phyloP scores from a whole-genome alignment of 2,329 filamentous ascomycete genomes.

The Trichoderma sp. region DNA sequence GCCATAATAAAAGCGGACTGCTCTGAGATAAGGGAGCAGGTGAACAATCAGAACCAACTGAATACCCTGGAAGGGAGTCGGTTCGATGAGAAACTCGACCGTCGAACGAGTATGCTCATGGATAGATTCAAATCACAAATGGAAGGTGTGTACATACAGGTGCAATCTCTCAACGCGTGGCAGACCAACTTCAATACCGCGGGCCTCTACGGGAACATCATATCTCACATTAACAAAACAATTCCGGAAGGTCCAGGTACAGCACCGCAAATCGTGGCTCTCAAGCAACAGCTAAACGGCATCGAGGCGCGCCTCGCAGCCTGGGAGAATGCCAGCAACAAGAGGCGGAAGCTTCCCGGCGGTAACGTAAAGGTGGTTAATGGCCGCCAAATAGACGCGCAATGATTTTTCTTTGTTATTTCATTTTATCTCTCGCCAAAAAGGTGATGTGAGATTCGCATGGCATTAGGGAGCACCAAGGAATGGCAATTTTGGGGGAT shows the following conservation, averaged over 20 bases:
- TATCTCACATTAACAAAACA: conserved; percentile 35
- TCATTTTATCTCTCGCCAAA: not conserved
- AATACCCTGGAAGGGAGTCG: conserved; percentile 33
- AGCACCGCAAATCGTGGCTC: conserved; percentile 22
- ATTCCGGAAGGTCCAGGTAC: conserved; percentile 22
- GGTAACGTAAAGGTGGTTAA: not conserved
- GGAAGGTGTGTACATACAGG: not conserved
- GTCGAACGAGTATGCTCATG: not conserved
- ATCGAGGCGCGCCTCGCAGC: not conserved
- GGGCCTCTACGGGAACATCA: conserved; percentile 40
- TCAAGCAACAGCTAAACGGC: conserved; percentile 8
- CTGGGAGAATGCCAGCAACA: not conserved
- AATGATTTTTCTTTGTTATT: not conserved
- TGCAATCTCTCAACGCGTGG: conserved; percentile 43
- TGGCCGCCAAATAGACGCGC: not conserved
- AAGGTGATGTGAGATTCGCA: not conserved
- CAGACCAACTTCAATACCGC: conserved; percentile 49
- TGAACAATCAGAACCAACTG: conserved; percentile 26
- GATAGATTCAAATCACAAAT: not conserved
- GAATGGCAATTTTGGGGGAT: not conserved
- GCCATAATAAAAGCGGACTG: not conserved
- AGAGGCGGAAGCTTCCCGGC: conserved; percentile 16
- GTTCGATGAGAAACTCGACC: conserved; percentile 20
- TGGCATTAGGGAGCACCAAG: not conserved
- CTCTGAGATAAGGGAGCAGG: not conserved